phyloP scores from a whole-genome alignment of 2,329 filamentous ascomycete genomes.

The Lecanicillium sp. region DNA sequence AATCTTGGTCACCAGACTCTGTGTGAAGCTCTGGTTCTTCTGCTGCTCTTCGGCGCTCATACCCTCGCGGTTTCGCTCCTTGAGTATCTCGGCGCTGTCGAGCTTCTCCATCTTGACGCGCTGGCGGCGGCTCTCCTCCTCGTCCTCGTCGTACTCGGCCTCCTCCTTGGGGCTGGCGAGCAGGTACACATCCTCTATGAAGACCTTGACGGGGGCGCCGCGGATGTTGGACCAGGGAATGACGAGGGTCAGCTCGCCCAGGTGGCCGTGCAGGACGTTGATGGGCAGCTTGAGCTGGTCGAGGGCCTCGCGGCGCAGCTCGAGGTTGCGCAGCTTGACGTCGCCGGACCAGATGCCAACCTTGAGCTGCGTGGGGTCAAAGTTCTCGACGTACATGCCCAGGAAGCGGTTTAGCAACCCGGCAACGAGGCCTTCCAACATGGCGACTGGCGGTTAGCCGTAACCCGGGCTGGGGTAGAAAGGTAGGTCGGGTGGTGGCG shows the following conservation, averaged over 20 bases:
- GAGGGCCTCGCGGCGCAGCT: conserved; percentile 88
- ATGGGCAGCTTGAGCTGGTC: conserved; percentile 95
- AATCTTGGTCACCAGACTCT: conserved; percentile 91
- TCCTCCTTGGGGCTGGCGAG: conserved; percentile 94
- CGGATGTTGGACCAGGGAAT: conserved; percentile 98
- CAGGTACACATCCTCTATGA: conserved; percentile 95
- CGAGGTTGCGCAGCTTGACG: conserved; percentile 87
- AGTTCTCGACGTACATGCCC: conserved; percentile 99
- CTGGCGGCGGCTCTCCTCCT: conserved; percentile 81
- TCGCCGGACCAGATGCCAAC: conserved; percentile 99
- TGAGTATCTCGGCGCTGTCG: conserved; percentile 89
- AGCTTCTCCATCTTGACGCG: conserved; percentile 98
- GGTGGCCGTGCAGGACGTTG: conserved; percentile 92
- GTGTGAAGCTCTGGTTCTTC: conserved; percentile 95
- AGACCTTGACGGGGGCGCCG: conserved; percentile 88
- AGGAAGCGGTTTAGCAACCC: conserved; percentile 97
- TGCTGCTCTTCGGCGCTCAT: conserved; percentile 93
- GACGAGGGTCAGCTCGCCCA: conserved; percentile 82
- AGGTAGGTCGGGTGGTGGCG: background rate
- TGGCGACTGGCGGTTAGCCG: conserved; percentile 57
- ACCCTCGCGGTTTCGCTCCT: conserved; percentile 86
- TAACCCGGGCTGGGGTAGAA: conserved; percentile 64
- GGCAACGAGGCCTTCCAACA: conserved; percentile 96
- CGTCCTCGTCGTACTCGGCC: conserved; percentile 84
- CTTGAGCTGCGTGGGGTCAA: conserved; percentile 95